phyloP scores from a whole-genome alignment of 345 rosid genomes.

The Gossypium herbaceum region DNA sequence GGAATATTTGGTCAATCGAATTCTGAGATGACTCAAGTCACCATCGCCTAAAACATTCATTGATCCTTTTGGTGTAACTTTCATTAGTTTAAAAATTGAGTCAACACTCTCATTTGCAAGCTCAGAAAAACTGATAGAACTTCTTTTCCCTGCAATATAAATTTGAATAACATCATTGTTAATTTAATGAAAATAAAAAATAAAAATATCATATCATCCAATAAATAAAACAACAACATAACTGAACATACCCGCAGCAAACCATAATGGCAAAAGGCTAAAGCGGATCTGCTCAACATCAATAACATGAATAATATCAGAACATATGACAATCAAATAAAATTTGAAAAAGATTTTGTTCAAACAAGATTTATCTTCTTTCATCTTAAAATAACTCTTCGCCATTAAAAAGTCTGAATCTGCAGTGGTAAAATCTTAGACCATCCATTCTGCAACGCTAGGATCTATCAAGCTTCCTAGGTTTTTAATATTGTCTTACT shows the following conservation, averaged over 20 bases:
- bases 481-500: not conserved
- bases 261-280: slow-evolving; percentile 63
- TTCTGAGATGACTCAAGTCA: slow-evolving; percentile 36
- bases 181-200: not conserved
- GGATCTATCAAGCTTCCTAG: not conserved
- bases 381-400: not conserved
- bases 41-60: slow-evolving; percentile 34
- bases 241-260: slow-evolving; percentile 54
- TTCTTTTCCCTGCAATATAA: slow-evolving; percentile 50
- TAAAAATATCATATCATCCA: not conserved
- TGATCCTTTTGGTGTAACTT: slow-evolving; percentile 30
- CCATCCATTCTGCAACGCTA: not conserved
- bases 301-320: slow-evolving; percentile 14
- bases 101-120: slow-evolving; percentile 46
- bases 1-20: slow-evolving; percentile 59
- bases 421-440: not conserved
- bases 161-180: slow-evolving; percentile 4
- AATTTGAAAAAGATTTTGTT: not conserved
- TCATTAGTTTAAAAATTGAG: slow-evolving; percentile 36
- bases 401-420: not conserved
- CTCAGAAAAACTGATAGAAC: slow-evolving; percentile 42
- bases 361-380: slow-evolving; percentile 2
- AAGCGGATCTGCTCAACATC: slow-evolving; percentile 47
- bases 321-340: slow-evolving; percentile 7
- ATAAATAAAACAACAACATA: slow-evolving; percentile 18